Percentiles rank a stretch among this genome's conserved stretches.
Evolutionary conservation across 306 rosid genomes (phyloP).

Genomic region (Hippophae rhamnoides): DNA sequence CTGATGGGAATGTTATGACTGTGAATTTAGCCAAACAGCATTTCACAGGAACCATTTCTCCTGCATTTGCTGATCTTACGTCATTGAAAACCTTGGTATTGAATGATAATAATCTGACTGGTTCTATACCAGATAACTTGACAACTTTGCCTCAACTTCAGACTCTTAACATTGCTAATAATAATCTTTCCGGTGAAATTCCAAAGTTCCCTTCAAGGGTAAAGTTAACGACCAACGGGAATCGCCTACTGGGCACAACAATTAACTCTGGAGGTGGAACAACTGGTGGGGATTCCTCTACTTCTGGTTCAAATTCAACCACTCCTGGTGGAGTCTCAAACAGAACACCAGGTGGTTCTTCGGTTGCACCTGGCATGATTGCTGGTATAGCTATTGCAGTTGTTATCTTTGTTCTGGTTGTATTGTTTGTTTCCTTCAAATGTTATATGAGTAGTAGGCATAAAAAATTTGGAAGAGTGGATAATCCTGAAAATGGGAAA

Average conservation of each 20-base stretch:
- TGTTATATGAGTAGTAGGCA: slow-evolving; percentile 41
- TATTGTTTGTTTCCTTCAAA: slow-evolving; percentile 49
- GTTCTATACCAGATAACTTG: slow-evolving; percentile 45
- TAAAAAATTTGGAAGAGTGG: slow-evolving; percentile 50
- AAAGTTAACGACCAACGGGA: slow-evolving; percentile 36
- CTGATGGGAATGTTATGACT: slow-evolving; percentile 24
- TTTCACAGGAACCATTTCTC: slow-evolving; percentile 49
- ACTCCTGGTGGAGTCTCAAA: slow-evolving; percentile 22
- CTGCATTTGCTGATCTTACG: slow-evolving; percentile 51
- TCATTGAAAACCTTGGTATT: slow-evolving; percentile 38
- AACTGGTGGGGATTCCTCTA: slow-evolving; percentile 17
- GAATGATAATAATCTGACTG: slow-evolving; percentile 35
- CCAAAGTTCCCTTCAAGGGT: slow-evolving; percentile 45
- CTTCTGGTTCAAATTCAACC: slow-evolving; percentile 23
- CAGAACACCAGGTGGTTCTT: slow-evolving; percentile 6
- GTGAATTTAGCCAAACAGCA: slow-evolving; percentile 34
- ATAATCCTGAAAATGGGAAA: slow-evolving; percentile 42
- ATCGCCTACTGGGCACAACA: slow-evolving; percentile 41
- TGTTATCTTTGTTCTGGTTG: slow-evolving; percentile 39
- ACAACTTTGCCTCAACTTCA: slow-evolving; percentile 37
- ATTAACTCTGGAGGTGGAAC: slow-evolving; percentile 26
- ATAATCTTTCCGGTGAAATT: slow-evolving; percentile 42
- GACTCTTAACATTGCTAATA: slow-evolving; percentile 48
- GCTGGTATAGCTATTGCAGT: slow-evolving; percentile 54
- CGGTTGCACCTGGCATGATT: slow-evolving; percentile 43